Evolutionary conservation across 176 grass and related monocot genomes (phyloP).

Genomic region (Poa annua): DNA sequence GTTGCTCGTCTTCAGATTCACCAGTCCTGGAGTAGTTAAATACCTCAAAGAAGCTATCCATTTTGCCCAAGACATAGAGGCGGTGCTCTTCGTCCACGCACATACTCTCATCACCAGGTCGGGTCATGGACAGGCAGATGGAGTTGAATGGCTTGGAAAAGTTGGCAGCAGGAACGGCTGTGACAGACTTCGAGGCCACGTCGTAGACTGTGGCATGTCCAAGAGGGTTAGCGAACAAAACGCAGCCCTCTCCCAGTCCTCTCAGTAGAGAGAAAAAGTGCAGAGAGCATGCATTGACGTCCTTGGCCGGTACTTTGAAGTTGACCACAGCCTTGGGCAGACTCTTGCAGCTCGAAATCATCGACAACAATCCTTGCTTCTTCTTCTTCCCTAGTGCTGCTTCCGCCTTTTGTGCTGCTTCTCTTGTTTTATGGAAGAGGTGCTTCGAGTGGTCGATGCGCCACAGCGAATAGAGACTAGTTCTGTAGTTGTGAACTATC

Average conservation of each 20-base stretch:
- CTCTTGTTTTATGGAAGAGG: neutral
- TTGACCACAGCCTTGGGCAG: neutral
- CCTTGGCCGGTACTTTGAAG: neutral
- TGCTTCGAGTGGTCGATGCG: neutral
- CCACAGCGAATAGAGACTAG: neutral
- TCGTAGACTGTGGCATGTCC: neutral
- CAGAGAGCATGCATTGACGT: neutral
- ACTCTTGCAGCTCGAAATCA: neutral
- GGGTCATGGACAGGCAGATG: neutral
- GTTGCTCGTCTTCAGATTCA: neutral
- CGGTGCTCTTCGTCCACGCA: neutral
- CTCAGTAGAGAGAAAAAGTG: neutral
- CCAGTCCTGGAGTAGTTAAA: neutral
- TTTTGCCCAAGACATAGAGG: neutral
- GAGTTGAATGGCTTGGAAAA: neutral
- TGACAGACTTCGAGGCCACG: neutral
- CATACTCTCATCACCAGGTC: neutral
- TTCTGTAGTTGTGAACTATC: neutral
- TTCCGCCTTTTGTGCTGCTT: neutral
- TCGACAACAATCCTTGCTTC: neutral
- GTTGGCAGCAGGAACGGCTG: neutral
- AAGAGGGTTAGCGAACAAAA: neutral
- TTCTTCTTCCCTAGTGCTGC: neutral
- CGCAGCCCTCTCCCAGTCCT: neutral
- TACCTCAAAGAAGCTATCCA: neutral